Conservation (phyloP, 164 flowering plant species). For the Magnolia kwangsiensis region DNA sequence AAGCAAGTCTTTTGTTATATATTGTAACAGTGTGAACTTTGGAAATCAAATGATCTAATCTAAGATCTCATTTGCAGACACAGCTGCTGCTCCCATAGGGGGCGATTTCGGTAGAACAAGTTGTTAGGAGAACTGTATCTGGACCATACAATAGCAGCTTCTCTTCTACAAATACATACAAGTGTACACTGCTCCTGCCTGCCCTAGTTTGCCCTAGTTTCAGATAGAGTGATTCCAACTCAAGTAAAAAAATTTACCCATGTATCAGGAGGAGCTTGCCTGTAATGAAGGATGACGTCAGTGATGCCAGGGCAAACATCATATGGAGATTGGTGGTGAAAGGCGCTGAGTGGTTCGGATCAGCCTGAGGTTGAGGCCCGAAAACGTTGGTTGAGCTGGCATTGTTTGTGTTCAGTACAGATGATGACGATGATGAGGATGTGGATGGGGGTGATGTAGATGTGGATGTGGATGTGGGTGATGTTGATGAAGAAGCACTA, state of each 20-base stretch:
- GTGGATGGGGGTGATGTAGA: slow-evolving; percentile 8
- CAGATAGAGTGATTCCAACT: neutral
- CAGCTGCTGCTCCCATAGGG: neutral
- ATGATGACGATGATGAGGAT: slow-evolving; percentile 24
- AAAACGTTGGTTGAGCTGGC: slow-evolving; percentile 26
- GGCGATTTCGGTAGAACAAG: neutral
- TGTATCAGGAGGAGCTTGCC: neutral
- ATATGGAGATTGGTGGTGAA: slow-evolving; percentile 27
- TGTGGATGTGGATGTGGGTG: slow-evolving; percentile 23
- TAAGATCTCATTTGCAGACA: neutral
- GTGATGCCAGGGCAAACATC: slow-evolving; percentile 18
- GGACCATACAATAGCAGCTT: neutral
- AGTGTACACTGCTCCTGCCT: slow-evolving; percentile 3
- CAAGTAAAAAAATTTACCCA: neutral
- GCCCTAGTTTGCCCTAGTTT: neutral
- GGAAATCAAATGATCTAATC: neutral
- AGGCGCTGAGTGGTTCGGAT: slow-evolving; percentile 30
- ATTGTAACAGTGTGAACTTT: too few relatives aligned
- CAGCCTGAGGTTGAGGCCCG: slow-evolving; percentile 46
- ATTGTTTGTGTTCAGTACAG: slow-evolving; percentile 43
- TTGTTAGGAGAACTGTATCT: neutral
- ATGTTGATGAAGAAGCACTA: slow-evolving; percentile 3
- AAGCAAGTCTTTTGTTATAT: too few relatives aligned
- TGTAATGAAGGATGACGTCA: slow-evolving; percentile 22
- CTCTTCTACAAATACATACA: slow-evolving; percentile 2